Conservation (phyloP, 352 stramenopile species). For the Phytophthora tentaculata region DNA sequence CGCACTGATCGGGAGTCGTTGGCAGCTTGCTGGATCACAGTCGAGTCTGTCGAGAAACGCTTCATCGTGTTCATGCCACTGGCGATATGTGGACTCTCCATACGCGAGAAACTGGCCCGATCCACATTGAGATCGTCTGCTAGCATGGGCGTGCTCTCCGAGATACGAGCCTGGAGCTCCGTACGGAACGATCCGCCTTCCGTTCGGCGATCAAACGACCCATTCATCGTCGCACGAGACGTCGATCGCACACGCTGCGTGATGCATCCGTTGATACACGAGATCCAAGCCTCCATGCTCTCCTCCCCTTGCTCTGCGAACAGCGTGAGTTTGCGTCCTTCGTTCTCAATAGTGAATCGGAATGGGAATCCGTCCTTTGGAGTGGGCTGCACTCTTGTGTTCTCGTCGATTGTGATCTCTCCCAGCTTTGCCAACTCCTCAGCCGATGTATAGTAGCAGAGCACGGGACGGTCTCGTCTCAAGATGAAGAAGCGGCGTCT, state of each 20-base stretch:
- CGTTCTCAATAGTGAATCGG: conserved; percentile 75
- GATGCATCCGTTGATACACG: conserved; percentile 63
- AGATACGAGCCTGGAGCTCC: conserved; percentile 38
- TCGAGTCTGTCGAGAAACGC: conserved; percentile 70
- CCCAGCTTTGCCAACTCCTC: conserved; percentile 83
- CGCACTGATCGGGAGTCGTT: conserved; percentile 54
- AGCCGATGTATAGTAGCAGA: conserved; percentile 84
- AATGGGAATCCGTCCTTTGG: conserved; percentile 66
- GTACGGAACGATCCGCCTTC: conserved; percentile 43
- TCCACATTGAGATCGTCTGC: conserved; percentile 47
- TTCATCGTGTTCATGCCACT: conserved; percentile 63
- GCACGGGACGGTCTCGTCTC: conserved; percentile 68
- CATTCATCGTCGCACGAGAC: conserved; percentile 36
- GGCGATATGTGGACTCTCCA: conserved; percentile 36
- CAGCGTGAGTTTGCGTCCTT: conserved; percentile 70
- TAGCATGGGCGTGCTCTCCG: conserved; percentile 46
- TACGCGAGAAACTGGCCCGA: conserved; percentile 40
- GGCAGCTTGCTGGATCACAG: conserved; percentile 62
- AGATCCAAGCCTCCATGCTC: conserved; percentile 71
- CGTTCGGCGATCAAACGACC: conserved; percentile 42
- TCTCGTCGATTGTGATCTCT: conserved; percentile 77
- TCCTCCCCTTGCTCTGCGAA: conserved; percentile 64
- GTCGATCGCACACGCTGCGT: conserved; percentile 33
- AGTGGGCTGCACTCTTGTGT: conserved; percentile 54
- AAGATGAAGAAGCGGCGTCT: conserved; percentile 85